Percentiles rank a stretch among this genome's conserved stretches.
These are phyloP conservation scores for Sordariomycetes sp. DNA, from an alignment of 2,329 filamentous ascomycete species.

Conservation along the genomic window DNA sequence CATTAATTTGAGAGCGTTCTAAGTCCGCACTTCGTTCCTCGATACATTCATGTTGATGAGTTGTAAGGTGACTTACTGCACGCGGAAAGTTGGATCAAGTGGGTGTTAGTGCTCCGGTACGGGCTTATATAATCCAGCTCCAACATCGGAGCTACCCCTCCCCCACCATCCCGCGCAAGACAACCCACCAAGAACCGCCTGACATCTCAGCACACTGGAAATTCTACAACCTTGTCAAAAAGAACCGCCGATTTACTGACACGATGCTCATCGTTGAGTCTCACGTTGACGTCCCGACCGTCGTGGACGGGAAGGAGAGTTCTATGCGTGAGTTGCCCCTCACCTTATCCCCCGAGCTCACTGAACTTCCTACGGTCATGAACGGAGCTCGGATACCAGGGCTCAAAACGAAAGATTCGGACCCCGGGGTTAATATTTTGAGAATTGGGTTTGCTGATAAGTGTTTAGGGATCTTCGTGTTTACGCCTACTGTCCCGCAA, in stretches of 20 bases:
- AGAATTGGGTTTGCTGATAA: neutral
- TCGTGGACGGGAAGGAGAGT: conserved; percentile 37
- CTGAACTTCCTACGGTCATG: neutral
- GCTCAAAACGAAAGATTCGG: too few relatives aligned
- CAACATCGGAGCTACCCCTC: neutral
- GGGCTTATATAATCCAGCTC: neutral
- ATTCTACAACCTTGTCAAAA: neutral
- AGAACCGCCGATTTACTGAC: neutral
- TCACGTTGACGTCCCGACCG: conserved; percentile 34
- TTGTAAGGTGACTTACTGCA: too few relatives aligned
- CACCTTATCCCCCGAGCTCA: neutral
- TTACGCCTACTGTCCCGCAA: conserved; percentile 71
- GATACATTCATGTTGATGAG: too few relatives aligned
- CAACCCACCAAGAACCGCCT: neutral
- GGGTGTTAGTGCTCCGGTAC: too few relatives aligned
- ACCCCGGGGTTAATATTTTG: too few relatives aligned
- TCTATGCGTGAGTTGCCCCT: conserved; percentile 31
- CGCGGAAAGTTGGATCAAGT: too few relatives aligned
- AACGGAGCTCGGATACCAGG: neutral
- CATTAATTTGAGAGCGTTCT: too few relatives aligned
- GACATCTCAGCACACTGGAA: neutral
- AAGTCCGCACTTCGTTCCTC: too few relatives aligned
- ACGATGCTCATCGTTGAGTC: conserved; percentile 41
- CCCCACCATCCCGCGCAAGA: neutral
- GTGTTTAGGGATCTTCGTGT: conserved; percentile 68